phyloP scores from a whole-genome alignment of 2,329 filamentous ascomycete genomes.

The Aspergillus fumigatus region DNA sequence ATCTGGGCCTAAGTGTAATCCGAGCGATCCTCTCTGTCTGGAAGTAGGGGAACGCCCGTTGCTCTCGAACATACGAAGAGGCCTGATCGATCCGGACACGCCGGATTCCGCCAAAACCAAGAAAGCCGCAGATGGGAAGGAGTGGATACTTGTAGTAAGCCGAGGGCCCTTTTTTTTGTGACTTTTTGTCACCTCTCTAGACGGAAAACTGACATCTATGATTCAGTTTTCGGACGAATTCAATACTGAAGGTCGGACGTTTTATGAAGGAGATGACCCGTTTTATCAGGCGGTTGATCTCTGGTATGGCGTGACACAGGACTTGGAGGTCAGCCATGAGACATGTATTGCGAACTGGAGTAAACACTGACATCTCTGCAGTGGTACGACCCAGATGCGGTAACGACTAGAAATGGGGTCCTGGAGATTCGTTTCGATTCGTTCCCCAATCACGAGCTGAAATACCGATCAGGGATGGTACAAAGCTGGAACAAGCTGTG shows the following conservation, averaged over 20 bases:
- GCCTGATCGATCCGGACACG: conserved; percentile 65
- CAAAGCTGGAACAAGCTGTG: conserved; percentile 71
- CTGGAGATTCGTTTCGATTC: conserved; percentile 62
- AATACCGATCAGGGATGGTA: conserved; percentile 69
- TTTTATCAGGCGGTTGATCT: conserved; percentile 65
- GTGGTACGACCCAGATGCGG: conserved; percentile 68
- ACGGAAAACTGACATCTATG: not conserved
- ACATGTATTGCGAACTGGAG: not conserved
- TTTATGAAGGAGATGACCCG: conserved; percentile 66
- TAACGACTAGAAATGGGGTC: conserved; percentile 58
- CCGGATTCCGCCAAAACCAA: conserved; percentile 54
- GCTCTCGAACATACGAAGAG: conserved; percentile 56
- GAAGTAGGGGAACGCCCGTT: conserved; percentile 47
- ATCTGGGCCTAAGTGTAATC: conserved; percentile 28
- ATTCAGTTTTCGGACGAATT: conserved; percentile 66
- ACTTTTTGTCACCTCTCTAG: not conserved
- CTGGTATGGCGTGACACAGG: conserved; percentile 68
- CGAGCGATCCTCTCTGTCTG: conserved; percentile 46
- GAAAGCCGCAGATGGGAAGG: conserved; percentile 55
- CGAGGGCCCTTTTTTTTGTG: not conserved
- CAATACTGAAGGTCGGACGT: conserved; percentile 61
- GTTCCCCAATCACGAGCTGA: conserved; percentile 60
- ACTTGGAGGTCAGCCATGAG: conserved; percentile 54
- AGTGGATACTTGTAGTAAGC: conserved; percentile 58
- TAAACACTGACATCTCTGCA: conserved; percentile 23